Percentiles rank a stretch among this genome's conserved stretches.
Evolutionary conservation across 345 rosid genomes (phyloP).

Genomic region (Bretschneidera sinensis): DNA sequence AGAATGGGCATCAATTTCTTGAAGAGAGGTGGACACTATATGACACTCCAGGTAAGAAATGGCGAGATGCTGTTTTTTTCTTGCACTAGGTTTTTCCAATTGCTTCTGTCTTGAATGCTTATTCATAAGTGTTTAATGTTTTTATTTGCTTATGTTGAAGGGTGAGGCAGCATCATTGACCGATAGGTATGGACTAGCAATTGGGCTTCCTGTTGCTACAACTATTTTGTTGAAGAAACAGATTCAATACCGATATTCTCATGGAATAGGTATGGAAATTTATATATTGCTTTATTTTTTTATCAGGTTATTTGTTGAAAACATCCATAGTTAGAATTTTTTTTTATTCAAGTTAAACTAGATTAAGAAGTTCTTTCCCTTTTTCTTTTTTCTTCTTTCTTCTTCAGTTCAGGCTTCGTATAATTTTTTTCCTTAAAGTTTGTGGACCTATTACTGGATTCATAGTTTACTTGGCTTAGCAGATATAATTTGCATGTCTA

Average conservation of each 20-base stretch:
- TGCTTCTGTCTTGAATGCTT: neutral
- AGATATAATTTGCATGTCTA: no score
- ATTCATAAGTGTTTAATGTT: neutral
- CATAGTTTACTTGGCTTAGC: no score
- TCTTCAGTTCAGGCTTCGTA: no score
- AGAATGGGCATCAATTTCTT: slow-evolving; percentile 68
- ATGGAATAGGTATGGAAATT: slow-evolving; percentile 66
- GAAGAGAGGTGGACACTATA: slow-evolving; percentile 81
- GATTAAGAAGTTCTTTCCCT: no score
- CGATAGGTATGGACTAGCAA: slow-evolving; percentile 73
- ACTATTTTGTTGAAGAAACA: slow-evolving; percentile 67
- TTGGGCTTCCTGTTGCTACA: slow-evolving; percentile 87
- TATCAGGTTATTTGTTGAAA: neutral
- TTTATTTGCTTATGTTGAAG: slow-evolving; percentile 30
- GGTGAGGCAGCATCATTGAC: slow-evolving; percentile 88
- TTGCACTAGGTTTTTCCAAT: slow-evolving; percentile 3
- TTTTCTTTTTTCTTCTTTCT: no score
- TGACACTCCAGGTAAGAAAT: slow-evolving; percentile 80
- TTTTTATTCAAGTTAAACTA: no score
- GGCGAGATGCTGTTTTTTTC: slow-evolving; percentile 6
- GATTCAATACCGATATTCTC: slow-evolving; percentile 67
- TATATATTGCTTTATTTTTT: slow-evolving; percentile 11
- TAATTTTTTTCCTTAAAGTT: no score
- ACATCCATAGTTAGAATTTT: no score
- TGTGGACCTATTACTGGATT: no score